Evolutionary conservation across 768 basidiomycete genomes (phyloP), one percentile per base, ranked within the genome.

Genomic region (Lentinula guzmanii): DNA sequence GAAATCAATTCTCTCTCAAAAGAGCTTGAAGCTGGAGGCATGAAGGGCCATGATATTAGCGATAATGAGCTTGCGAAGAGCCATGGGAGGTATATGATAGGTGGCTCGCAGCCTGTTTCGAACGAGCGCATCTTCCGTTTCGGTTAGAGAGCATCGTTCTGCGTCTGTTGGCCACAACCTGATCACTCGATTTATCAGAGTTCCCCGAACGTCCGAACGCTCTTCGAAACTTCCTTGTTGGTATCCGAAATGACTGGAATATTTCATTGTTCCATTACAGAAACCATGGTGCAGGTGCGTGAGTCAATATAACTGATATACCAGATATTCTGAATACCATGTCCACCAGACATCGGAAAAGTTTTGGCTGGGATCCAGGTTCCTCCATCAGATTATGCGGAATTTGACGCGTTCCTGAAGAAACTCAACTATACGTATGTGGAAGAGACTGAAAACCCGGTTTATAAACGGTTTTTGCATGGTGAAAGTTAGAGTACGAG

Each of bases 211-310:
- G 97, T 58, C 95, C 94, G 0, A 89, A 87, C 2, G 97, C 96
- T 3, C 77, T 99, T 61, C 86, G 91, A 46, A 92, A 90, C 65
- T 99, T 98, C 78, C 79, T 99, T 62, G 78, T 87, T 33, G 91
- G 90, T 3, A 71, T 99, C 50, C 89, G 89, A 35, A 77, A 82
- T 18, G 87, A 86, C 28, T 98, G 95, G 95, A 98, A 95, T 72
- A 93, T 99, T 53, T 90, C 94, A 1, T 72, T 99, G 65, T 99
- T 98, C 77, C 97, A 99, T 72, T 99, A 99, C 74, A 84, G 97
- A 60, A 98, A 98, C 71, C 96, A 98, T 62, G 97, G 97, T 34
- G 93, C 90, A 70, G 95, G 95, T 93, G 66, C 62, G 88, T 79
- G 28, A 21, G 18, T 18, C 46, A 3, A 51, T 52, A 31, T 43